Conservation (phyloP, 179 eudicot genomes). For the Corrigiola litoralis region DNA sequence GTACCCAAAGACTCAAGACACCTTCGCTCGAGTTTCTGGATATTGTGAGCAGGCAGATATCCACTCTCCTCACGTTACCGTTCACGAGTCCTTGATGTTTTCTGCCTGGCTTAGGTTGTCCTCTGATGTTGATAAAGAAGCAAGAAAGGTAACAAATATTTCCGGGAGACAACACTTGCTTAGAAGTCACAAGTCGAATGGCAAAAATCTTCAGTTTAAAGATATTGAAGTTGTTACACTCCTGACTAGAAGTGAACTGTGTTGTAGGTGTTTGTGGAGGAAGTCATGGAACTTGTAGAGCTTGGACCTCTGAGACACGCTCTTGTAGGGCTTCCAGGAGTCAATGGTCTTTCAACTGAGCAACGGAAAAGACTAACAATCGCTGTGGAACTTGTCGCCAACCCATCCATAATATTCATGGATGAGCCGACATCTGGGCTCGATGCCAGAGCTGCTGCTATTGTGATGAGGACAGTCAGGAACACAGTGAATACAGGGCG, state of each 20-base stretch:
- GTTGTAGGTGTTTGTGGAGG: constrained; percentile 63
- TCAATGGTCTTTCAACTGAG: constrained; percentile 79
- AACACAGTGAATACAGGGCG: constrained; percentile 69
- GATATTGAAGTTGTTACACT: not conserved
- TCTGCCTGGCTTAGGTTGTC: constrained; percentile 81
- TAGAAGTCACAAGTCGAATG: not conserved
- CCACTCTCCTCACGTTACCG: constrained; percentile 79
- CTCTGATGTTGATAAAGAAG: constrained; percentile 45
- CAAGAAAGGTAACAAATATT: constrained; percentile 39
- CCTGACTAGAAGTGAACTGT: not conserved
- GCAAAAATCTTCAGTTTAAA: not conserved
- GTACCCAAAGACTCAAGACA: constrained; percentile 69
- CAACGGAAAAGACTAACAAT: constrained; percentile 69
- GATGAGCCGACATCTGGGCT: constrained; percentile 92
- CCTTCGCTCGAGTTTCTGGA: constrained; percentile 75
- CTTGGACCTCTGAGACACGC: constrained; percentile 49
- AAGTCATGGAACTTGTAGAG: constrained; percentile 77
- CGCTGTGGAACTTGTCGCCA: constrained; percentile 66
- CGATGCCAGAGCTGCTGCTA: constrained; percentile 84
- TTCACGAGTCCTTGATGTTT: constrained; percentile 54
- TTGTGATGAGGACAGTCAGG: constrained; percentile 72
- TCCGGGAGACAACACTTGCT: not conserved
- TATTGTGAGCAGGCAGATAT: constrained; percentile 76
- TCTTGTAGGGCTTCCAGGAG: constrained; percentile 73
- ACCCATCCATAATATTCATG: constrained; percentile 66